These are phyloP conservation scores for Fragaria vesca DNA, from an alignment of 306 rosid species.

Conservation along the genomic window DNA sequence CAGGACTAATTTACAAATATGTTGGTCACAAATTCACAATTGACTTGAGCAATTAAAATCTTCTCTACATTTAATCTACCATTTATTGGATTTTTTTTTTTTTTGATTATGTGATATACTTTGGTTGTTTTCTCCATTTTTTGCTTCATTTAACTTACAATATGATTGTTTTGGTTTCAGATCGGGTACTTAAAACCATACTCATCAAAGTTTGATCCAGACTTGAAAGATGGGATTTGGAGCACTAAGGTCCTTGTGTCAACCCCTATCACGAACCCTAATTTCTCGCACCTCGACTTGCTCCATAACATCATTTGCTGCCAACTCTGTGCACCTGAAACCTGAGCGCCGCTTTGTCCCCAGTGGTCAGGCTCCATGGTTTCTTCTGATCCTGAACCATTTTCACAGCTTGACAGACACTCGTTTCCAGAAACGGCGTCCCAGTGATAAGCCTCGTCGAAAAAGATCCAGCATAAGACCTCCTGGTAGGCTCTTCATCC, in stretches of 20 bases:
- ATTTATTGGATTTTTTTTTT: not conserved
- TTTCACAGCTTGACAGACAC: conserved; percentile 82
- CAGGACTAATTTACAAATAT: not conserved
- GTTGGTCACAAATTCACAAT: not conserved
- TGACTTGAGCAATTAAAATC: not conserved
- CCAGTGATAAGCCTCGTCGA: conserved; percentile 61
- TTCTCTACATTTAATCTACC: not conserved
- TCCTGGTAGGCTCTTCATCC: conserved; percentile 42
- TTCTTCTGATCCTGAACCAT: conserved; percentile 39
- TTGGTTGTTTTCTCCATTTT: not conserved
- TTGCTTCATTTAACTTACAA: not conserved
- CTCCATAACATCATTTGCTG: conserved; percentile 17
- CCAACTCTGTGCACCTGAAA: conserved; percentile 23
- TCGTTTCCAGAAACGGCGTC: conserved; percentile 77
- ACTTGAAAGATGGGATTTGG: conserved; percentile 55
- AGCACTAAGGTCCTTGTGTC: conserved; percentile 48
- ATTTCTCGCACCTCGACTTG: conserved; percentile 16
- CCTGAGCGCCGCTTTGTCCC: conserved; percentile 22
- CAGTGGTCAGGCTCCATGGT: conserved; percentile 41
- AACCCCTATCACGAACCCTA: conserved; percentile 49
- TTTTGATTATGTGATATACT: not conserved
- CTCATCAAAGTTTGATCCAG: not conserved
- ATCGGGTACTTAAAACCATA: not conserved
- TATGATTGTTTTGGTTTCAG: not conserved
- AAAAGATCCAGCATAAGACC: conserved; percentile 78